Evolutionary conservation across 345 rosid species (phyloP).

Genomic region (Salix dunnii): DNA sequence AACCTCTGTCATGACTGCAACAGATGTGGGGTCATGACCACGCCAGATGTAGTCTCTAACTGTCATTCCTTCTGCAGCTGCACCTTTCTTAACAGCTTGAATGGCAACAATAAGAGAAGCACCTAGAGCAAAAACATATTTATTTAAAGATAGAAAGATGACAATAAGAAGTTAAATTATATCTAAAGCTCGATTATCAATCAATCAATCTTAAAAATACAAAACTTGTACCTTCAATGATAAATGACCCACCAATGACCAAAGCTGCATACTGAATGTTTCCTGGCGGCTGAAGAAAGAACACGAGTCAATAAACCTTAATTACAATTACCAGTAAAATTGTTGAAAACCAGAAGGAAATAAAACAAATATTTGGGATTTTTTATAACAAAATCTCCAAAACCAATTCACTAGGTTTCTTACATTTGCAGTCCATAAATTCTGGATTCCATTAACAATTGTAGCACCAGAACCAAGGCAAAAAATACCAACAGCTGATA

Average conservation of each 20-base stretch:
- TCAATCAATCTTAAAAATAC: not conserved
- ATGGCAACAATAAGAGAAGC: constrained; percentile 95
- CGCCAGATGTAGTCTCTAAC: constrained; percentile 91
- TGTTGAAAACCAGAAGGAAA: constrained; percentile 2
- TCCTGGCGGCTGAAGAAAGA: constrained; percentile 65
- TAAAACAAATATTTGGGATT: constrained; percentile 1
- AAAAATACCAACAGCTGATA: constrained; percentile 97
- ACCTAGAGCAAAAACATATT: constrained; percentile 40
- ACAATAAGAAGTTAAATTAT: not conserved
- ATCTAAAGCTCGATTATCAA: not conserved
- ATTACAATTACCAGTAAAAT: constrained; percentile 3
- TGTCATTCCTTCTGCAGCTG: constrained; percentile 93
- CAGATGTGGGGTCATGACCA: constrained; percentile 99
- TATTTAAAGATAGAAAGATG: constrained; percentile 12
- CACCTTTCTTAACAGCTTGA: constrained; percentile 94
- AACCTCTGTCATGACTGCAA: constrained; percentile 99
- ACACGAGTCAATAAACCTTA: constrained; percentile 14
- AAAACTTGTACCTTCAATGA: constrained; percentile 69
- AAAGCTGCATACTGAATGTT: constrained; percentile 83
- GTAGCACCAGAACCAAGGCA: constrained; percentile 99
- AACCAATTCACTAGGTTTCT: constrained; percentile 7
- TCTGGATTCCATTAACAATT: constrained; percentile 86
- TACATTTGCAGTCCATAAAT: constrained; percentile 79
- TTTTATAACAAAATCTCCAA: not conserved
- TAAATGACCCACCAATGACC: constrained; percentile 89